Evolutionary conservation across 306 rosid species (phyloP), one percentile per base, ranked within the genome.

Genomic region (Cucumis melo): DNA sequence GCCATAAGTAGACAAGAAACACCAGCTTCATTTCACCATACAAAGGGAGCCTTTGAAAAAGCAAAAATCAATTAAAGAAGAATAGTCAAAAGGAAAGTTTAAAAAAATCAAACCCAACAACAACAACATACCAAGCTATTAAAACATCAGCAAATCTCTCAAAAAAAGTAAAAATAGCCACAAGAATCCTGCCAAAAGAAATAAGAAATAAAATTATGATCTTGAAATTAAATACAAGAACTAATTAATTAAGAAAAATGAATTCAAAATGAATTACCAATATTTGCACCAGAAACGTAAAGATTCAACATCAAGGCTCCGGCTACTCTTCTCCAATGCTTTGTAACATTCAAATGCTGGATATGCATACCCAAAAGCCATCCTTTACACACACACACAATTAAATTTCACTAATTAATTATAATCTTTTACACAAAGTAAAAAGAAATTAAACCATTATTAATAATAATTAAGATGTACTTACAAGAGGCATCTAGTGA

Each of bases 261-360:
- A 1, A 13, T 3, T 3, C 13, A 12, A 48, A 13, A 5, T 12
- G 4, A 48, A 48, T 13, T 88, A 94, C 98, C 99, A 94, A 75
- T 94, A 92, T 87, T 92, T 89, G 78, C 98, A 94, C 99, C 99
- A 94, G 78, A 94, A 88, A 17, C 93, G 95, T 48, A 94, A 96
- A 57, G 92, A 93, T 55, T 89, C 91, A 23, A 87, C 85, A 21
- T 81, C 84, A 0, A 89, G 19, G 16, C 14, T 70, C 1, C 75
- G 85, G 78, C 61, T 82, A 82, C 91, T 90, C 82, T 83, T 92
- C 86, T 92, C 99, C 75, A 92, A 84, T 0, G 83, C 73, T 84
- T 88, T 94, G 77, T 88, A 94, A 76, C 99, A 94, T 83, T 92
- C 90, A 12, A 90, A 85, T 77, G 96, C 99, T 12, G 99, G 99